A percentile compares a stretch with the other conserved stretches of the same genome.
These are phyloP conservation scores for Debaryomyces castellii DNA, from an alignment of 805 yeast species.

Conservation along the genomic window DNA sequence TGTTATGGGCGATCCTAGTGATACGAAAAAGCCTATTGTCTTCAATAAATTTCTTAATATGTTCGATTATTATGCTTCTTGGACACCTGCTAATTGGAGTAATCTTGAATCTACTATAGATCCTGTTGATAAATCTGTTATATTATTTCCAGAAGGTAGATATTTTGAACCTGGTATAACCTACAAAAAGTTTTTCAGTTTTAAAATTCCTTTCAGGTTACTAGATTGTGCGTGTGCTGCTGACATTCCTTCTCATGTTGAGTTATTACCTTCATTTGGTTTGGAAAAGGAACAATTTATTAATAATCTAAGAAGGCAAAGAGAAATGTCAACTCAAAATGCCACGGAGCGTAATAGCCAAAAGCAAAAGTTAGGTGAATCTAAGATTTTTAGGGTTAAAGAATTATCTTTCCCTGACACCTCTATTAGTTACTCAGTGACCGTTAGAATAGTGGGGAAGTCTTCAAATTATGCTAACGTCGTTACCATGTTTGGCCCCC, in stretches of 20 bases:
- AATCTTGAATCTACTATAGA: constrained; percentile 25
- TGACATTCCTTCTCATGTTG: constrained; percentile 31
- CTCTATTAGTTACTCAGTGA: constrained; percentile 29
- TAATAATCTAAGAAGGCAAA: constrained; percentile 21
- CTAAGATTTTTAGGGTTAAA: constrained; percentile 12
- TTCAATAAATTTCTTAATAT: constrained; percentile 42
- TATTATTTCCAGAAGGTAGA: constrained; percentile 15
- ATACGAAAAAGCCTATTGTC: constrained; percentile 16
- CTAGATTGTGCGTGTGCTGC: constrained; percentile 38
- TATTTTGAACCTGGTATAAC: constrained; percentile 17
- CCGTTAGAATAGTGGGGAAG: constrained; percentile 38
- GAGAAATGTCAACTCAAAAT: constrained; percentile 10
- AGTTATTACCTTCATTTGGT: constrained; percentile 38
- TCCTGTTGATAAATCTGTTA: constrained; percentile 23
- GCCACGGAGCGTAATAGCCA: not conserved
- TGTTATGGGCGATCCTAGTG: constrained; percentile 16
- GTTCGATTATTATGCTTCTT: constrained; percentile 54
- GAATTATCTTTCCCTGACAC: constrained; percentile 30
- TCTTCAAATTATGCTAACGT: constrained; percentile 29
- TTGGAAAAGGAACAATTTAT: constrained; percentile 17
- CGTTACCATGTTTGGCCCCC: constrained; percentile 25
- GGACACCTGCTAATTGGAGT: constrained; percentile 38
- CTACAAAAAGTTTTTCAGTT: constrained; percentile 42
- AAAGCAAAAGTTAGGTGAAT: not conserved
- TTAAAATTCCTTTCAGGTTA: constrained; percentile 35